Percentiles rank a stretch among this genome's conserved stretches.
phyloP scores from a whole-genome alignment of 2,329 filamentous ascomycete species.

The Penicillium sp. region DNA sequence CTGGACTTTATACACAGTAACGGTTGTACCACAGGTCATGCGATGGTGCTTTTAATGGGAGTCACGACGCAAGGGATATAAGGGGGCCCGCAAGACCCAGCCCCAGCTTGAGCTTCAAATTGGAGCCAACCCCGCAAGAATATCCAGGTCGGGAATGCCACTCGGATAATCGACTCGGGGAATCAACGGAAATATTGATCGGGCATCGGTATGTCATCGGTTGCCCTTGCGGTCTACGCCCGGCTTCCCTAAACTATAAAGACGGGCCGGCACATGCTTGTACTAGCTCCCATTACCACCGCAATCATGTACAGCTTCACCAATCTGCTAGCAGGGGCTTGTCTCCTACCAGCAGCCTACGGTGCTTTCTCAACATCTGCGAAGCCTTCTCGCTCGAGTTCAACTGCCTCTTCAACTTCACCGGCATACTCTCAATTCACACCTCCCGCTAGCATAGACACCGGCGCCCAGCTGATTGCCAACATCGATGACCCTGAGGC shows the following conservation, averaged over 20 bases:
- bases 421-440: conserved; percentile 44
- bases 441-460: conserved; percentile 49
- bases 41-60: not conserved
- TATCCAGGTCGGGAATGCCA: conserved; percentile 7
- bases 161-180: conserved; percentile 10
- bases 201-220: not conserved
- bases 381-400: conserved; percentile 1
- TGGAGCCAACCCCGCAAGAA: conserved; percentile 15
- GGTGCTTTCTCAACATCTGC: conserved; percentile 21
- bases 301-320: conserved; percentile 27
- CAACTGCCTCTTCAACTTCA: conserved; percentile 11
- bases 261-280: not conserved
- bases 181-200: conserved; percentile 23
- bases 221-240: not conserved
- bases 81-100: conserved; percentile 8
- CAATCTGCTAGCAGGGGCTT: conserved; percentile 23
- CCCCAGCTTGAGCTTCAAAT: not conserved
- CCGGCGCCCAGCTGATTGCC: conserved; percentile 55
- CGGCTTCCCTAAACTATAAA: conserved; percentile 14
- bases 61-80: not conserved
- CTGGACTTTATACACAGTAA: not conserved
- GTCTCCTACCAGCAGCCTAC: conserved; percentile 29
- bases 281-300: not conserved
- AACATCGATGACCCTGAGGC: conserved; percentile 68
- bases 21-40: not conserved